Percentiles rank a stretch among this genome's conserved stretches.
These are phyloP conservation scores for Isabelozyma pseudorhagii DNA, from an alignment of 805 yeast species.

Conservation along the genomic window DNA sequence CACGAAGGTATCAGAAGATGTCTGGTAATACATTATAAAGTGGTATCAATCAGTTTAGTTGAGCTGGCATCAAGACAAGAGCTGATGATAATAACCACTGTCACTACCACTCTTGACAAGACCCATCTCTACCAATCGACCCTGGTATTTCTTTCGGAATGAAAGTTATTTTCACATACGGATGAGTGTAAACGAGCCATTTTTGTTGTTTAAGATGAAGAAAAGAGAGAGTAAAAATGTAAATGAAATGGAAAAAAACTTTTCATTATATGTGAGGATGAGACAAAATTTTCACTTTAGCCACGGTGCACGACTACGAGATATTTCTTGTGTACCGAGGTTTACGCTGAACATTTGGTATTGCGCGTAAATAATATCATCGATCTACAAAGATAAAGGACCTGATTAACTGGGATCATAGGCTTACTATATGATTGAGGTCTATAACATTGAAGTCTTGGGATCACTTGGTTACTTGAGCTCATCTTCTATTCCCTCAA, in stretches of 20 bases:
- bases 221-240: constrained; percentile 9
- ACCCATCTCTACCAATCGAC: constrained; percentile 12
- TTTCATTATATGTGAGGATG: not conserved
- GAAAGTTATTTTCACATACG: constrained; percentile 54
- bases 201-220: constrained; percentile 37
- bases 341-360: not conserved
- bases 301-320: not conserved
- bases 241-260: too few relatives aligned
- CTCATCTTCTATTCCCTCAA: constrained; percentile 51
- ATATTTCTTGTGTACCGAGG: not conserved
- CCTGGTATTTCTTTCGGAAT: constrained; percentile 2
- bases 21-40: constrained; percentile 27
- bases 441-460: not conserved
- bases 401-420: too few relatives aligned
- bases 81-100: constrained; percentile 3
- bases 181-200: constrained; percentile 99
- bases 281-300: not conserved
- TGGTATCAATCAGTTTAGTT: constrained; percentile 48
- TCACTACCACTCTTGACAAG: constrained; percentile 24
- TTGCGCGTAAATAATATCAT: too few relatives aligned
- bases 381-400: too few relatives aligned
- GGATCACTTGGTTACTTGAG: constrained; percentile 3
- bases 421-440: not conserved
- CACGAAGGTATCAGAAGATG: not conserved
- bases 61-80: constrained; percentile 19